Evolutionary conservation across 805 yeast species (phyloP), one percentile per base, ranked within the genome.

Genomic region (Wickerhamiella qilinensis): DNA sequence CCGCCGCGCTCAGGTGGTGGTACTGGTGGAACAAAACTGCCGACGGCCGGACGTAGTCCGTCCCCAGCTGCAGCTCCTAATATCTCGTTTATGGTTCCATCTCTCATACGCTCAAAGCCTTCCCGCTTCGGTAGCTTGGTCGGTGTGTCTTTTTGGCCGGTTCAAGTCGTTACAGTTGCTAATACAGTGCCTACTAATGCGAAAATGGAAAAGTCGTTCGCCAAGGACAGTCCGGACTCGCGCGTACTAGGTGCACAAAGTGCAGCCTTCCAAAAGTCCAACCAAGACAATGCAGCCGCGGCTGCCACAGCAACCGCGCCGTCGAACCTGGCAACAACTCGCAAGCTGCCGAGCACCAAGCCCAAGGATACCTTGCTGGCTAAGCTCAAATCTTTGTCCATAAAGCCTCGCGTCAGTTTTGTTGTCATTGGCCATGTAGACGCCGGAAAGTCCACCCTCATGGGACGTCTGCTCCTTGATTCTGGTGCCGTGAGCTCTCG

Each of bases 371-470:
- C 25, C 12, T 30, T 41, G 20, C 20, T 41, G 2, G 20, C 36
- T 9, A 30, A 32, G 6, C 43, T 43, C 5, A 21, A 31, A 21
- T 24, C 21, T 11, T 36, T 42, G 19, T 22, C 34, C 1, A 31
- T 42, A 14, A 75, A 74, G 47, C 79, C 81, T 2, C 68, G 64
- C 39, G 58, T 75, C 36, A 70, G 79, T n/a, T 78, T 78, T 49
- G 85, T 80, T 25, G 84, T 81, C 3, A 77, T 81, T 46, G 91
- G 93, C 9, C 93, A 81, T 55, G 88, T 81, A 5, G 93, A 81
- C 56, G 82, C 88, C 0, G 93, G 93, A 14, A 81, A 81, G 51
- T 77, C 85, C 2, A 81, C 93, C 1, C 62, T 81, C 37, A 71
- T 80, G 71, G 93, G 93, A 5, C 58, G 91, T 35, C 54, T 81